Base-by-base conservation (phyloP, 1,284 basidiomycete genomes). In the Pseudozyma pruni region DNA sequence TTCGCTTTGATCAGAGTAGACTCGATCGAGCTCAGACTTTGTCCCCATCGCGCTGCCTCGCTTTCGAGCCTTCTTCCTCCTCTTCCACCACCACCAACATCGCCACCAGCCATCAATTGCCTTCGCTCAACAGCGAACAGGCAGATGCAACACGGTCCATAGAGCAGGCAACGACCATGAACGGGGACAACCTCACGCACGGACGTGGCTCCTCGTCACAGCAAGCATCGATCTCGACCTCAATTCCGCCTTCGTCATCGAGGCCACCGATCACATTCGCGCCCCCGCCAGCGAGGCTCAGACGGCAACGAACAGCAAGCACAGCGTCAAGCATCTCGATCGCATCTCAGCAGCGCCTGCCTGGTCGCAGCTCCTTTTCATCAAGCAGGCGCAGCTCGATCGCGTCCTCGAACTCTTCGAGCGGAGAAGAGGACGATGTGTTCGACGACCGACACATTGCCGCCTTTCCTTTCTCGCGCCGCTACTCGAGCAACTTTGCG, bases 251-350 rank as follows among this genome's bases (percentile, higher is more conserved):
- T 23, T 46, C 49, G 0, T 32, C 49, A 2, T 47, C 49, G 10
- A 41, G 44, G 19, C 33, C 44, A 13, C 44, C 50, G 10, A 53
- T 60, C 35, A 40, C 48, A 19, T 55, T 55, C 20, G 51, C 58
- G 25, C 58, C 51, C 6, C 51, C 54, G 8, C 58, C 58, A 10
- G 51, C 38, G 20, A 53, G 58, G 20, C 53, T 49, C 41, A 42
- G 50, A 23, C 45, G 51, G 11, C 27, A 6, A 7, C 27, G 11
- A 29, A 11, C 27, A 29, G 27, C 27, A n/a, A n/a, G n/a, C n/a
- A n/a, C n/a, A 11, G 27, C 27, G 27, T 7, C 7, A 6, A 29
- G 4, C 48, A 46, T 22, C 31, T 58, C n/a, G 29, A 50, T 20
- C 17, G 29, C 5, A 47, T 11, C 33, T 22, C 55, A 4, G 14